Evolutionary conservation across 192 early-diverging fungal genomes (phyloP), one percentile per base, ranked within the genome.

Genomic region (Glomus cerebriforme): DNA sequence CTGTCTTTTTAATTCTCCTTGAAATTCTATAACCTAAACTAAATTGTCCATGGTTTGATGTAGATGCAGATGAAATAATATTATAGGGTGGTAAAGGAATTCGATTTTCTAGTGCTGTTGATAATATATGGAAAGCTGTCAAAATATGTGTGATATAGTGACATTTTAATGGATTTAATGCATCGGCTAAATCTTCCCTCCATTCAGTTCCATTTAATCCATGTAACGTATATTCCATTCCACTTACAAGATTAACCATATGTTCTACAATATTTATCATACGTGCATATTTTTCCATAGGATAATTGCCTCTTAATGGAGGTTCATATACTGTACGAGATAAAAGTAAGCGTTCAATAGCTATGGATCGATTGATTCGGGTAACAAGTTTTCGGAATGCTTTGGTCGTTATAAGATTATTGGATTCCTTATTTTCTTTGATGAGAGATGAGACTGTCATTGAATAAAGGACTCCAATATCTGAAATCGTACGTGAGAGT

Each of bases 301-400:
- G 84, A 32, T 81, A 85, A 9, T 76, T 54, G 22, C 84, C 84
- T 34, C 84, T 76, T 35, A 83, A 37, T 12, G 84, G 76, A 15
- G 84, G 84, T 47, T 85, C 84, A 63, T 83, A 85, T 27, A 75
- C 54, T 64, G 82, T 83, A 71, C 82, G 79, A 35, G 82, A 82
- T 22, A 85, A 75, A 47, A 85, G 64, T 24, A 81, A 73, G 12
- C 82, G 68, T 45, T 78, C 80, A n/a, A 67, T 78, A 15, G 59
- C 34, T 31, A 83, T 85, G 37, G 82, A 82, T 54, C 80, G 65
- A 24, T 80, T 82, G 13, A 85, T 85, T 5, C 49, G 45, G 8
- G 39, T 59, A 13, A 82, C 73, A 24, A 85, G 63, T 58, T 78
- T 66, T 7, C 80, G 39, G 45, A 85, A 85, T 34, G 80, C 39